Percentiles rank a stretch among this genome's conserved stretches.
Evolutionary conservation across 495 filamentous ascomycete genomes (phyloP).

Genomic region (Clavariopsis aquatica): DNA sequence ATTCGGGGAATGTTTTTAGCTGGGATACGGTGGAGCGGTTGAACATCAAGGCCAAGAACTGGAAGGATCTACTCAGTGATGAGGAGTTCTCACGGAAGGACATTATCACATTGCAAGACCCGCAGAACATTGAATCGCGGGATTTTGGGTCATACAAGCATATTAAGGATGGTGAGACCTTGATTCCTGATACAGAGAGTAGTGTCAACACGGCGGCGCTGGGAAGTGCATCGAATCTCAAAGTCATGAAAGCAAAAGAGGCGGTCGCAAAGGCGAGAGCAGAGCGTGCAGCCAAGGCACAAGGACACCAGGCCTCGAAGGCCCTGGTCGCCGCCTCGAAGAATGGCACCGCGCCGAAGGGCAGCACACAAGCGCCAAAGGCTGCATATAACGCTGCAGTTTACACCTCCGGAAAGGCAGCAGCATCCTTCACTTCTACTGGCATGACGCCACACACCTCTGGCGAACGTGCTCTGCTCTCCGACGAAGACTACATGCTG

Average conservation of each 20-base stretch:
- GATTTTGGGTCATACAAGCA: slow-evolving; percentile 90
- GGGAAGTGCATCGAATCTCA: slow-evolving; percentile 67
- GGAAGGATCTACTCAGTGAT: slow-evolving; percentile 87
- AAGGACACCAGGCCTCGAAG: slow-evolving; percentile 31
- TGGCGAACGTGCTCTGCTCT: slow-evolving; percentile 77
- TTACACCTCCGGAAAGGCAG: slow-evolving; percentile 89
- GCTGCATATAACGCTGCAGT: slow-evolving; percentile 76
- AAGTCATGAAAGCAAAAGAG: slow-evolving; percentile 89
- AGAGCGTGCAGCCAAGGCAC: slow-evolving; percentile 48
- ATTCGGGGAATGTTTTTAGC: slow-evolving; percentile 91
- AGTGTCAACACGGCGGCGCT: slow-evolving; percentile 75
- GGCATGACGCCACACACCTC: slow-evolving; percentile 90
- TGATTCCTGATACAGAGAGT: slow-evolving; percentile 58
- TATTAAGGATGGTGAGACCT: slow-evolving; percentile 75
- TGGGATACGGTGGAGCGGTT: slow-evolving; percentile 93
- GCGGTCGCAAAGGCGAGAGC: slow-evolving; percentile 81
- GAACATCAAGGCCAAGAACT: slow-evolving; percentile 98
- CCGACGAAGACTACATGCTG: slow-evolving; percentile 94
- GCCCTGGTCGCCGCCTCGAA: slow-evolving; percentile 21
- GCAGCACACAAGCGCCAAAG: slow-evolving; percentile 40
- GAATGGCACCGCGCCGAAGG: slow-evolving; percentile 31
- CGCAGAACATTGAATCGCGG: slow-evolving; percentile 80
- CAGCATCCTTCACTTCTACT: slow-evolving; percentile 92
- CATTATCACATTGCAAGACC: slow-evolving; percentile 95
- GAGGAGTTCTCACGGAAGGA: slow-evolving; percentile 85